Evolutionary conservation across 345 rosid species (phyloP), one percentile per base, ranked within the genome.

Genomic region (Limnanthes douglasii): DNA sequence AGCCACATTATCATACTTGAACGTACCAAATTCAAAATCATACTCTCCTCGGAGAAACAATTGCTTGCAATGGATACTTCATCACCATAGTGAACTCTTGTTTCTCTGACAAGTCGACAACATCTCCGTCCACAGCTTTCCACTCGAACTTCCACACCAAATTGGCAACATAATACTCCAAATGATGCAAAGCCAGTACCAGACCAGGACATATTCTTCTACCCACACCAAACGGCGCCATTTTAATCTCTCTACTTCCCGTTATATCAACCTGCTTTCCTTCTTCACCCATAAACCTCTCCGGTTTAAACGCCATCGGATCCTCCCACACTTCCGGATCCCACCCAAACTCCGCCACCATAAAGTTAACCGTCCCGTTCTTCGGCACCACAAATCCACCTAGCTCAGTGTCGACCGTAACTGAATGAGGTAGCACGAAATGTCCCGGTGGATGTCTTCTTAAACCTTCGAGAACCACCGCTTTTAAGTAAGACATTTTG

Each of bases 391-490:
- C 55, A 31, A 42, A 46, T 12, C 66, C 61, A 19, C 51, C 56
- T 21, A 56, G 43, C 19, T 48, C 56, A 41, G 61, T 43, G 31
- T 56, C 61, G 34, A 54, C 25, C 3, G 57, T 34, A 8, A 45
- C 66, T 18, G 44, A 38, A 13, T 50, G 61, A 45, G 48, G 49
- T 19, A 56, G 49, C 41, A 56, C 42, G 42, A 48, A 56, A 27
- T 56, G 61, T 17, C 61, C 61, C 34, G 51, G 61, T 37, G 61
- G 61, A 34, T 49, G 46, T 43, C 61, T 56, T 54, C 66, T 46
- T 16, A 45, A 11, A 46, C 61, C 22, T 51, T 61, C 52, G 21
- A 62, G 57, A 29, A 56, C 24, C 31, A 49, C 56, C 37, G 68
- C 59, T 31, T 45, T 56, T 21, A 56, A 46, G 14, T 56, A 49